Conservation (phyloP, 306 rosid species). For the Pyrus betulifolia region DNA sequence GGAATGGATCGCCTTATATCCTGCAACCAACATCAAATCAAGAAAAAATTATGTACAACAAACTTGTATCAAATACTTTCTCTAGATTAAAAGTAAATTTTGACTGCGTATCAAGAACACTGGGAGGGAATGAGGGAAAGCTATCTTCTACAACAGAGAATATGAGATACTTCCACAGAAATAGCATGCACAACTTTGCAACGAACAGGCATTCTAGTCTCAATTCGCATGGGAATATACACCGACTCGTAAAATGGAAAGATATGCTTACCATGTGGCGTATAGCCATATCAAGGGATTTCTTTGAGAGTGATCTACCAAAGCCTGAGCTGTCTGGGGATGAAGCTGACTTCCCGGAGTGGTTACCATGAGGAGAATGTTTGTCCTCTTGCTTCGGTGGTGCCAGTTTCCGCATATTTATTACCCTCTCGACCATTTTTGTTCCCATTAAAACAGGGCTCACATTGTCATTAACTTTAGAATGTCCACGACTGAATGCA, state of each 20-base stretch:
- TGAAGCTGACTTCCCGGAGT: conserved; percentile 68
- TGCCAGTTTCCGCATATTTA: conserved; percentile 80
- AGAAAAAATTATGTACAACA: background rate
- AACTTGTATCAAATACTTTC: background rate
- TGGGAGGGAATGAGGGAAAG: background rate
- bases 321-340: conserved; percentile 90
- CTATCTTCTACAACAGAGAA: background rate
- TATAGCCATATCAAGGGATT: conserved; percentile 95
- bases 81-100: background rate
- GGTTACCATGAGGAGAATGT: conserved; percentile 65
- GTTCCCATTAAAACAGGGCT: conserved; percentile 78
- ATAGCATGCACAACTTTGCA: background rate
- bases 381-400: conserved; percentile 87
- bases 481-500: conserved; percentile 57
- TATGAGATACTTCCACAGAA: background rate
- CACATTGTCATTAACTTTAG: conserved; percentile 69
- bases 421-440: conserved; percentile 92
- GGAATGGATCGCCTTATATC: conserved; percentile 91
- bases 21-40: conserved; percentile 34
- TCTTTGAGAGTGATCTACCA: conserved; percentile 93
- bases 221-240: background rate
- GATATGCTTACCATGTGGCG: conserved; percentile 75
- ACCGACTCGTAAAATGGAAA: background rate
- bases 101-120: background rate
- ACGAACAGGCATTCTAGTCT: background rate